Evolutionary conservation across 2,329 filamentous ascomycete species (phyloP).

Genomic region (Pyrenophora graminea): DNA sequence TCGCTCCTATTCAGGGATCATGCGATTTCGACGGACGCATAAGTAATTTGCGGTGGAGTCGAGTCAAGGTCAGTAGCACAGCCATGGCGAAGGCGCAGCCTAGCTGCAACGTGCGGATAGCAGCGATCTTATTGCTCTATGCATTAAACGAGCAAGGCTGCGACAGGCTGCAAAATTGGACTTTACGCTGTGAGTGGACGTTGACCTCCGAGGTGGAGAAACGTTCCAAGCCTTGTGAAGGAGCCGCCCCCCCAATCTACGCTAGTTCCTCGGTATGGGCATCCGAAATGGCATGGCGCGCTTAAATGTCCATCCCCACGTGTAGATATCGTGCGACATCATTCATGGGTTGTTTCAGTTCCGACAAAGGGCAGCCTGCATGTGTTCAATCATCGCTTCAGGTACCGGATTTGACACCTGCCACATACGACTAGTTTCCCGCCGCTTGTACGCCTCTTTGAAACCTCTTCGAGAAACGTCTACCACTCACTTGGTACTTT

Average conservation of each 20-base stretch:
- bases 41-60: constrained; percentile 6
- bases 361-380: neutral
- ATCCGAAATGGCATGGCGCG: constrained; percentile 22
- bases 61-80: constrained; percentile 4
- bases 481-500: no score
- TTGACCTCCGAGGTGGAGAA: constrained; percentile 22
- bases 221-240: constrained; percentile 5
- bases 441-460: neutral
- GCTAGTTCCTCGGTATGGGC: constrained; percentile 26
- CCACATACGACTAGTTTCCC: constrained; percentile 2
- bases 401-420: neutral
- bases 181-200: constrained; percentile 33
- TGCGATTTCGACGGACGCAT: neutral
- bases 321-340: constrained; percentile 12
- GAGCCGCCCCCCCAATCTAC: constrained; percentile 5
- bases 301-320: constrained; percentile 20
- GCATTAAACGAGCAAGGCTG: constrained; percentile 22
- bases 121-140: constrained; percentile 32
- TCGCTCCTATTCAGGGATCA: neutral
- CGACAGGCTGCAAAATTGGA: constrained; percentile 19
- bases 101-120: constrained; percentile 19
- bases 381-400: neutral
- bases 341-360: constrained; percentile 15
- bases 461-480: no score
- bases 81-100: constrained; percentile 6